Percentiles rank a stretch among this genome's conserved stretches.
These are phyloP conservation scores for Aureobasidium sp. DNA, from an alignment of 2,329 filamentous ascomycete genomes.

Conservation along the genomic window DNA sequence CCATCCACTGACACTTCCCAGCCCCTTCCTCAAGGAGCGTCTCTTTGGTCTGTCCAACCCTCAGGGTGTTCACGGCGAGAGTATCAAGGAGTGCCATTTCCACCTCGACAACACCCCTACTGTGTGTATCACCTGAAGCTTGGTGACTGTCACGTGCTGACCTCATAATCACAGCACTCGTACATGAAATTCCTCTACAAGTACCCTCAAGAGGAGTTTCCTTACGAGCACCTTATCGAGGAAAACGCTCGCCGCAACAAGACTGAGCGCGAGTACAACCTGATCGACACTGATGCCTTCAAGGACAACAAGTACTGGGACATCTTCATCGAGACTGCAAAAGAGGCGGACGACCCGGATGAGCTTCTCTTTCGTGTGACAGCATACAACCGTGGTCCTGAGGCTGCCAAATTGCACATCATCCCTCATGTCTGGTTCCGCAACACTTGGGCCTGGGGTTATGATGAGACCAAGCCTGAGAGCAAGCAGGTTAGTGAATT, in stretches of 20 bases:
- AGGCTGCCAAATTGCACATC: slow-evolving; percentile 85
- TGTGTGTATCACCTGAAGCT: slow-evolving; percentile 34
- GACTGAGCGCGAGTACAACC: slow-evolving; percentile 79
- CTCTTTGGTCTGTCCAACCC: slow-evolving; percentile 93
- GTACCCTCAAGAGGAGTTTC: slow-evolving; percentile 85
- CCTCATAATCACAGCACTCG: slow-evolving; percentile 59
- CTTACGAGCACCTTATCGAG: slow-evolving; percentile 77
- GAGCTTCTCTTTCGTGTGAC: slow-evolving; percentile 91
- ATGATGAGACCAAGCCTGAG: slow-evolving; percentile 76
- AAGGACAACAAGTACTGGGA: slow-evolving; percentile 92
- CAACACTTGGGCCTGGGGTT: slow-evolving; percentile 94
- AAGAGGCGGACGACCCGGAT: slow-evolving; percentile 84
- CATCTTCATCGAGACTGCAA: slow-evolving; percentile 92
- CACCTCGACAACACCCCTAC: slow-evolving; percentile 90
- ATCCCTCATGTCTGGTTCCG: slow-evolving; percentile 94
- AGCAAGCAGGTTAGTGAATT: slow-evolving; percentile 59
- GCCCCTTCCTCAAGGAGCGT: slow-evolving; percentile 87
- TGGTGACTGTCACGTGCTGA: slow-evolving; percentile 19
- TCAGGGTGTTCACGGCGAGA: slow-evolving; percentile 94
- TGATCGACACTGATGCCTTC: slow-evolving; percentile 82
- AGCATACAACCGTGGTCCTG: slow-evolving; percentile 89
- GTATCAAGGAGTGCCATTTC: slow-evolving; percentile 93
- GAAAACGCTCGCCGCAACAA: slow-evolving; percentile 73
- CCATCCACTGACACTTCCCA: slow-evolving; percentile 34
- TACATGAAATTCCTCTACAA: slow-evolving; percentile 99